Percentiles rank a stretch among this genome's conserved stretches.
These are phyloP conservation scores for Xanthoconium stramineum DNA, from an alignment of 768 basidiomycete genomes.

Conservation along the genomic window DNA sequence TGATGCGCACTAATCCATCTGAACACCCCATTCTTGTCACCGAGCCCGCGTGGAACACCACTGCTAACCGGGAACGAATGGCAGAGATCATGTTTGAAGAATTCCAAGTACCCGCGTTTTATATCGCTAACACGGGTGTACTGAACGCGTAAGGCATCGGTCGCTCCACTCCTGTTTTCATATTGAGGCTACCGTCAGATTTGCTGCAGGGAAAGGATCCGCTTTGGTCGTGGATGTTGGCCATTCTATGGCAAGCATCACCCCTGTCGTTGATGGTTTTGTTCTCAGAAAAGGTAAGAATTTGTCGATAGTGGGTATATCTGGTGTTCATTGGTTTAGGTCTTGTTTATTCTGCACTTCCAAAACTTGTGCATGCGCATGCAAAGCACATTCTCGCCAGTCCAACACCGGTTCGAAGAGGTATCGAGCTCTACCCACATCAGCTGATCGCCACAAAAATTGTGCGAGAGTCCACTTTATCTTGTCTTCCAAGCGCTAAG, in stretches of 20 bases:
- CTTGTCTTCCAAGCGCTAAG: constrained; percentile 5
- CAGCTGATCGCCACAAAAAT: constrained; percentile 85
- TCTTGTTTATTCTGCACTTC: constrained; percentile 69
- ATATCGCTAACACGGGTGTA: constrained; percentile 93
- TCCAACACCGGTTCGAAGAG: constrained; percentile 46
- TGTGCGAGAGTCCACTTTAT: constrained; percentile 35
- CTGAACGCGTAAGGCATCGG: constrained; percentile 72
- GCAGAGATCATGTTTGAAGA: constrained; percentile 98
- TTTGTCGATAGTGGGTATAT: not conserved
- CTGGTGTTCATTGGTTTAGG: constrained; percentile 44
- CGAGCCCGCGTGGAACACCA: constrained; percentile 95
- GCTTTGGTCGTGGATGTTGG: constrained; percentile 95
- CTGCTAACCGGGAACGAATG: constrained; percentile 90
- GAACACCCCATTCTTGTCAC: constrained; percentile 94
- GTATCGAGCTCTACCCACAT: constrained; percentile 74
- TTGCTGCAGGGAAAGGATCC: constrained; percentile 96
- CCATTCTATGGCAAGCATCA: constrained; percentile 83
- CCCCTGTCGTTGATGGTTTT: constrained; percentile 96
- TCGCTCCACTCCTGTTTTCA: not conserved
- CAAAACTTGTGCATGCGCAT: constrained; percentile 77
- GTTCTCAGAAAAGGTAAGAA: constrained; percentile 86
- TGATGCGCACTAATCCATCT: constrained; percentile 70
- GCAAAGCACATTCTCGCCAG: constrained; percentile 63
- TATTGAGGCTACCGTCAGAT: constrained; percentile 46
- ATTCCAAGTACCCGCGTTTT: constrained; percentile 92